These are phyloP conservation scores for Sequoia sempervirens DNA, from an alignment of 75 land plant species.

Conservation along the genomic window DNA sequence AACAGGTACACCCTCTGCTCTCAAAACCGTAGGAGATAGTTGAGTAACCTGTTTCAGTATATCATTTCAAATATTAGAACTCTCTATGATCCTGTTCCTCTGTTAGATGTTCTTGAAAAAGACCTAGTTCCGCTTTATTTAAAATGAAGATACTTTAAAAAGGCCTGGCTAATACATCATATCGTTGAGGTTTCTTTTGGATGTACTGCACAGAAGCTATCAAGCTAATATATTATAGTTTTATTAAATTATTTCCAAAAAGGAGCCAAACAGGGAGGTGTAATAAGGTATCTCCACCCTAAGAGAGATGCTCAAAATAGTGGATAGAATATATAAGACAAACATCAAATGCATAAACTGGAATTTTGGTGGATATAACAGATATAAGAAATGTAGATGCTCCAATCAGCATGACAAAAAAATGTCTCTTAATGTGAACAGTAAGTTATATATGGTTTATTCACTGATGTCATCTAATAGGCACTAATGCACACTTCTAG, in stretches of 20 bases:
- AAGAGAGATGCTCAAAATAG: background rate
- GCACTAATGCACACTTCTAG: background rate
- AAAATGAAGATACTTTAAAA: background rate
- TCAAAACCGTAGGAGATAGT: conserved; percentile 66
- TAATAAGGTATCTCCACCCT: background rate
- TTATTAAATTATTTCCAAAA: background rate
- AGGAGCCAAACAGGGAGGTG: background rate
- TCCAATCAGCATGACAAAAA: background rate
- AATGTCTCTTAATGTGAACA: background rate
- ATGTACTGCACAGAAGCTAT: background rate
- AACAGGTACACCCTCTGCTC: conserved; percentile 72
- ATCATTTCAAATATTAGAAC: background rate
- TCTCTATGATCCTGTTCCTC: background rate
- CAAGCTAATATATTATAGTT: background rate
- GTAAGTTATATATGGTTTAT: background rate
- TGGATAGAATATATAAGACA: background rate
- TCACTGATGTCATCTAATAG: background rate
- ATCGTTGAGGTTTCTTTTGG: background rate
- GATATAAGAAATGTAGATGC: background rate
- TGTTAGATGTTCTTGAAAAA: background rate
- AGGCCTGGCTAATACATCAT: background rate
- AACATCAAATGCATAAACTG: background rate
- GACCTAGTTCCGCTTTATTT: background rate
- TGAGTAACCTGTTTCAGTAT: conserved; percentile 55
- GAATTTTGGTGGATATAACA: background rate